Conservation (phyloP, 1,284 basidiomycete genomes). For the Phenoliferia sp. region DNA sequence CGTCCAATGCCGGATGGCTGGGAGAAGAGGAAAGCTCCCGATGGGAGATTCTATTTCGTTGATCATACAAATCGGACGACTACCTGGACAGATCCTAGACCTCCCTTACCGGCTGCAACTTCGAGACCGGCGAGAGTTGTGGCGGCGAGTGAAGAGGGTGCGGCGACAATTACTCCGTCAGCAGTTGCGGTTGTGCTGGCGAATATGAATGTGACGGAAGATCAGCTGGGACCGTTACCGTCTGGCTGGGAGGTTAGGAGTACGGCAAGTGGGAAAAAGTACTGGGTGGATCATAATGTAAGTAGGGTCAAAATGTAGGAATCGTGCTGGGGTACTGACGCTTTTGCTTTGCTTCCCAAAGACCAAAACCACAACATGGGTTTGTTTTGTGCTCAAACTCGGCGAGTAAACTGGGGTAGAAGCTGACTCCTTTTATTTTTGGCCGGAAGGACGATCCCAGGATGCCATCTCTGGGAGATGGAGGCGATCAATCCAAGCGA, state of each 20-base stretch:
- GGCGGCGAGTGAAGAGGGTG: neutral
- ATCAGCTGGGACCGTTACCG: conserved; percentile 72
- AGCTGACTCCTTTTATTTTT: too few species aligned
- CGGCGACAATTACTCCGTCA: neutral
- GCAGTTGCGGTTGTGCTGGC: neutral
- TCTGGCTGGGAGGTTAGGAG: conserved; percentile 90
- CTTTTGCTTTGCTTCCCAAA: neutral
- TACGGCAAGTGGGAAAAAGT: conserved; percentile 77
- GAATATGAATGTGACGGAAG: conserved; percentile 71
- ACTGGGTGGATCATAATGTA: conserved; percentile 59
- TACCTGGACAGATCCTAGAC: conserved; percentile 26
- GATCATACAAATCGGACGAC: conserved; percentile 22
- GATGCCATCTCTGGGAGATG: conserved; percentile 64
- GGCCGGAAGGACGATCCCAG: conserved; percentile 75
- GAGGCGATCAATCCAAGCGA: conserved; percentile 97
- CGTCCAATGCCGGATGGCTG: conserved; percentile 23
- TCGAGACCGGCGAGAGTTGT: neutral
- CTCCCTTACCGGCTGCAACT: neutral
- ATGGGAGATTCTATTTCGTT: conserved; percentile 27
- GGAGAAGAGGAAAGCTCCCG: conserved; percentile 14
- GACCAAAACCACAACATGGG: conserved; percentile 79
- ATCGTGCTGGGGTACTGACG: neutral
- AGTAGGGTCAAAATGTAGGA: conserved; percentile 44
- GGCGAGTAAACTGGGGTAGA: too few species aligned
- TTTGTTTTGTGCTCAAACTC: neutral